Evolutionary conservation across 345 rosid genomes (phyloP), one percentile per base, ranked within the genome.

Genomic region (Streptanthus diversifolius): DNA sequence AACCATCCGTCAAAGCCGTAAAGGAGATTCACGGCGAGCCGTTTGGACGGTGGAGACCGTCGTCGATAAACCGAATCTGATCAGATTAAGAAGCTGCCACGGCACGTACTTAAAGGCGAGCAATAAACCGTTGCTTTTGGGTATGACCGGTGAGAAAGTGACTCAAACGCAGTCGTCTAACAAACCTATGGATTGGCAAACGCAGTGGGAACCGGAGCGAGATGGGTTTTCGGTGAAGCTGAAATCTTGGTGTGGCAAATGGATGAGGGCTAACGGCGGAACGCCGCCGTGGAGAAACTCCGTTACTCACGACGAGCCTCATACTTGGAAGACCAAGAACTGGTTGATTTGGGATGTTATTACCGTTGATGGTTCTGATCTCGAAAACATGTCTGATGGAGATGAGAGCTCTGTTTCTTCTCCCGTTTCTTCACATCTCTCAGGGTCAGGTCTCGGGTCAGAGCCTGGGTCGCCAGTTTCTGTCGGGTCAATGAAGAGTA

Each of bases 211-310:
- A 64, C 93, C 96, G 27, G 62, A 80, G 24, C 61, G 88, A 21
- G 96, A 95, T 70, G 99, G 90, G 35, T 85, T 84, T 65, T 92
- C 87, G 74, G 75, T 84, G 43, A 82, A 79, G 76, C 57, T 93
- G 7, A 84, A 74, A 53, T 79, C 87, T 2, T 84, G 95, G 91
- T 86, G 90, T 37, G 91, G 97, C 11, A 90, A 81, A 60, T 86
- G 77, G 60, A 48, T 93, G 72, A 80, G 96, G 11, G 97, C 81
- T 4, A 93, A 93, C 86, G 98, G 97, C 0, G 97, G 97, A 71
- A 81, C 85, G 1, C 96, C 87, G 41, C 98, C 97, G 55, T 93
- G 98, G 98, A 83, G 98, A 49, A 90, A 91, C 82, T 78, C 96
- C 40, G 75, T 91, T 27, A 93, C 97, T 40, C 95, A 90, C 66